A percentile compares a stretch with the other conserved stretches of the same genome.
Conservation (phyloP, 192 early-diverging fungal genomes). For the Backusella morwellensis region DNA sequence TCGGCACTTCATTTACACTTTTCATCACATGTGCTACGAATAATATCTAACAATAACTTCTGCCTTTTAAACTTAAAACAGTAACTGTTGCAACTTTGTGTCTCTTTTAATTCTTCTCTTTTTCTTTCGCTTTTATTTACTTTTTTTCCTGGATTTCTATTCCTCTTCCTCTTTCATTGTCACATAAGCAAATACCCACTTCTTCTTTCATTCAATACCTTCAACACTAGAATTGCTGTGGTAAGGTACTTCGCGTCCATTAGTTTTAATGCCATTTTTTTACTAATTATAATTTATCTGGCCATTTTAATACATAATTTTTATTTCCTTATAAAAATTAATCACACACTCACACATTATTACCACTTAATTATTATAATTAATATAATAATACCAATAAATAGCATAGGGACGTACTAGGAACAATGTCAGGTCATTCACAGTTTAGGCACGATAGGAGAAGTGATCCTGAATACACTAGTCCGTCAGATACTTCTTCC, state of each 20-base stretch:
- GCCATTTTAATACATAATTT: background rate
- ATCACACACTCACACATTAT: background rate
- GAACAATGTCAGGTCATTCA: background rate
- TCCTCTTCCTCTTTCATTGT: background rate
- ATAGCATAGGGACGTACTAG: background rate
- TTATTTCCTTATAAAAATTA: background rate
- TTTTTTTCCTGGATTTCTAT: constrained; percentile 3
- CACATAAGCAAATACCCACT: background rate
- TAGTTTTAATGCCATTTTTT: background rate
- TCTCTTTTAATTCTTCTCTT: background rate
- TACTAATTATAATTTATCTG: background rate
- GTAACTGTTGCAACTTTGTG: background rate
- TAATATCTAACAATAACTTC: background rate
- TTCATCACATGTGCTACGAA: background rate
- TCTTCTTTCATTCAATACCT: background rate
- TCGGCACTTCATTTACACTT: constrained; percentile 1
- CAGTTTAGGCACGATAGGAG: background rate
- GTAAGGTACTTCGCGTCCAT: background rate
- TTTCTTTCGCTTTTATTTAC: background rate
- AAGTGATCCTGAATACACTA: background rate
- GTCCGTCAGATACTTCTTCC: background rate
- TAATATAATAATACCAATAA: background rate
- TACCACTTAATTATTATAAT: background rate
- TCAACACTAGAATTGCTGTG: background rate
- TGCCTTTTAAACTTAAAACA: constrained; percentile 8